Base-by-base conservation (phyloP, 2,329 filamentous ascomycete genomes). In the Aspergillus fumigatiaffinis region DNA sequence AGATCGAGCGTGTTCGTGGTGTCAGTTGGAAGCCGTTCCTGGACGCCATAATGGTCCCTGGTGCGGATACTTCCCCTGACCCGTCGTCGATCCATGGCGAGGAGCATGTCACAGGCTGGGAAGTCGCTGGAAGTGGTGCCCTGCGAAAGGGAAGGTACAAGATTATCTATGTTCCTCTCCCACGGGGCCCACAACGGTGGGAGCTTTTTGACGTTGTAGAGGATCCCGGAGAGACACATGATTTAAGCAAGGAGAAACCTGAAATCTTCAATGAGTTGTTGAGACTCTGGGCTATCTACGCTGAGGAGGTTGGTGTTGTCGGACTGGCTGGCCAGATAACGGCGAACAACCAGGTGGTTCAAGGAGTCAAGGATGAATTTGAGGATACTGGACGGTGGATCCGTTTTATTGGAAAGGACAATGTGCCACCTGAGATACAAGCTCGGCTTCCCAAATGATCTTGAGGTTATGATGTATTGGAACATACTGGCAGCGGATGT, bases 271-370 rank as follows among this genome's bases (percentile, higher is more conserved):
- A 78, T 56, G 72, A 78, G 55, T 70, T 85, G 65, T 66, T 84
- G 5, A 77, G 78, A 63, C 72, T 81, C 21, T 86, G 83, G 82
- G 80, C 85, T 59, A 76, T 80, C 57, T 85, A 85, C 69, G 80
- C 82, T 10, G 69, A 84, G 10, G 84, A 87, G 66, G 84, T 80
- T 0, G 84, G 84, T 2, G 82, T 86, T 1, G 76, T 85, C 17
- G 83, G 83, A 25, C 70, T 86, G 46, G 44, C 21, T 5, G 44
- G 44, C 44, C 44, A 47, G 23, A 25, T 26, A 10, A 6, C 44
- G 21, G 44, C 44, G 12, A 47, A 47, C 44, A 26, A 47, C 21
- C 44, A 17, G 44, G 44, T 47, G 12, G 44, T 47, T 47, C 21
- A 47, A 25, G 23, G 23, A 23, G 44, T 47, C 21, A 47, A 23